Base-by-base conservation (phyloP, 2,329 filamentous ascomycete genomes). In the Fusarium sulawesiense region DNA sequence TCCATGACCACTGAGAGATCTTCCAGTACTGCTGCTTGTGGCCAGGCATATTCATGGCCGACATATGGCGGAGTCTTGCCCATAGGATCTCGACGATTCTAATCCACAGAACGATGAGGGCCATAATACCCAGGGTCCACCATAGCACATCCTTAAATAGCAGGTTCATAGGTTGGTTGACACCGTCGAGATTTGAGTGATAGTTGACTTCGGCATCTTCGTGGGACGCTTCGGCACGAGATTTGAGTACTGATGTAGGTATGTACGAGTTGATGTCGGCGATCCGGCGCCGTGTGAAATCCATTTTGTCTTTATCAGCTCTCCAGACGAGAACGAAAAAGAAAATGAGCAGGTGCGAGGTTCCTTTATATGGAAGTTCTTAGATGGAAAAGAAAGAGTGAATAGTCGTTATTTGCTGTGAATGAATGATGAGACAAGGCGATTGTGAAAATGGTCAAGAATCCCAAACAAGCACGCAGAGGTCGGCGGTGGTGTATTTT, bases 1-100 rank as follows among this genome's bases (percentile, higher is more conserved):
- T 88, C 86, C 86, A 88, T 60, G 80, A 82, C 83, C 83, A 88
- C 75, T 88, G 86, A 16, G 86, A 83, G 23, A 76, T 75, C 70
- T 83, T 86, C 88, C 88, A 91, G 78, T 89, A 91, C 44, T 75
- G 77, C 74, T 91, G 89, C 73, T 83, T 83, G 3, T 83, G 79
- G 14, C 82, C 83, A 0, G 84, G 77, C 23, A 82, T 77, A 6
- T 83, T 83, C 87, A 91, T 89, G 69, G 88, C 84, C 21, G 84
- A 83, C 42, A 91, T 82, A 65, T 88, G 88, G 45, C 89, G 85
- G 30, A 90, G 78, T 71, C 88, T 85, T 48, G 83, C 83, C 83
- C 85, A 87, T 30, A 79, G 75, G 59, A 90, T 82, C 75, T 89
- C 85, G 30, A 83, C 64, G 27, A 90, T 76, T 57, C 88, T 83